Evolutionary conservation across 2,329 filamentous ascomycete species (phyloP), one percentile per base, ranked within the genome.

Genomic region (Aspergillus intermedius): DNA sequence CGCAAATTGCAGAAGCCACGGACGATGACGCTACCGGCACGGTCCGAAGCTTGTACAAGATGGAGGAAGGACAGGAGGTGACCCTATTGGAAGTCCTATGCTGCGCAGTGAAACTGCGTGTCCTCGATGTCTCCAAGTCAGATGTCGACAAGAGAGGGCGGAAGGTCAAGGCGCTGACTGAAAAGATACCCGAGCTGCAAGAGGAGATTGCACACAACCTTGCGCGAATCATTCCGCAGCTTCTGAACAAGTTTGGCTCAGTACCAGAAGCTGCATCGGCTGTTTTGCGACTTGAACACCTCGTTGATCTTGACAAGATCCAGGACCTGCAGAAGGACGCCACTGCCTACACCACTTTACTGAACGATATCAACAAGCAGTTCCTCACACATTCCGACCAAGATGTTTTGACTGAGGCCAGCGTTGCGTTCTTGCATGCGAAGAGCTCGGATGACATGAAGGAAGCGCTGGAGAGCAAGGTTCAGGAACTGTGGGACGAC

Each of bases 211-310:
- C 88, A 2, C 77, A 90, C 43, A 82, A 86, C 57, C 77, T 98
- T 34, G 88, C 89, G 7, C 76, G 79, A 34, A 77, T 87, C 12
- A 91, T 97, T 47, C 93, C 93, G 0, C 84, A 82, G 54, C 79
- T 98, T 2, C 75, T 98, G 45, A 95, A 86, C 69, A 97, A 96
- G 64, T 98, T 90, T 59, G 91, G 93, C 4, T 88, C 91, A n/a
- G 80, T 87, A 23, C 87, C 93, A 13, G 84, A 87, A 60, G 91
- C 91, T 21, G 90, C 91, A 1, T 87, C 89, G 8, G 82, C 87
- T 21, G 90, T 96, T 42, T 77, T 98, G 21, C 83, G 89, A 28
- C 75, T 98, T 40, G 88, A 94, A 64, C 88, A 91, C 62, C 82
- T 88, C 35, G 81, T 98, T 19, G 88, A 95, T 56, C 78, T 96